Conservation (phyloP, 805 yeast genomes). For the Phaffomyces thermotolerans region DNA sequence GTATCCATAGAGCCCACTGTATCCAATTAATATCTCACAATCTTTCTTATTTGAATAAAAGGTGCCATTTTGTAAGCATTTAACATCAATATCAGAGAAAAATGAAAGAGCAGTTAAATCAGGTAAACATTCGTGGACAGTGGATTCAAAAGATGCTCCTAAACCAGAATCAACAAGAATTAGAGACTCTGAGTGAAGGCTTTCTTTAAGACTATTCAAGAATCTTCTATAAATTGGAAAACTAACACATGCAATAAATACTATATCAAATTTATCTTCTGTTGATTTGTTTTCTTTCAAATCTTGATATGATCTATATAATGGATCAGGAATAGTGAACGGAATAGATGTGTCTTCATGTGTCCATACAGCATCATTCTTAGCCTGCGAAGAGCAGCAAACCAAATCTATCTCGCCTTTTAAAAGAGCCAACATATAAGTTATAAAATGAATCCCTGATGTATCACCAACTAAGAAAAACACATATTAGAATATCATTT, state of each 20-base stretch:
- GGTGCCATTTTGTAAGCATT: background rate
- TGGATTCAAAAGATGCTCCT: constrained; percentile 11
- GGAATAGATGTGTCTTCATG: background rate
- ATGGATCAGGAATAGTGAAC: background rate
- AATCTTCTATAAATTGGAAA: constrained; percentile 4
- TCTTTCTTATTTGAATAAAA: background rate
- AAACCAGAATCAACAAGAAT: constrained; percentile 12
- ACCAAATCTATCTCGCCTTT: background rate
- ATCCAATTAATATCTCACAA: constrained; percentile 1
- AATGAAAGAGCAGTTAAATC: constrained; percentile 2
- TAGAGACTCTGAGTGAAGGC: constrained; percentile 1
- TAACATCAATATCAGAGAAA: constrained; percentile 5
- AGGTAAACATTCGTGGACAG: constrained; percentile 6
- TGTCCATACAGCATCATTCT: background rate
- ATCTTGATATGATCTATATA: background rate
- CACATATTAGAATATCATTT: background rate
- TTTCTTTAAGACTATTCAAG: background rate
- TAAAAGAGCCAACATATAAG: constrained; percentile 1
- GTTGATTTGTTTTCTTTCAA: background rate
- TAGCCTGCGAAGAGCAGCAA: background rate
- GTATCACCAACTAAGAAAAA: constrained; percentile 8
- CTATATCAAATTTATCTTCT: constrained; percentile 5
- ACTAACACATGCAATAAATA: constrained; percentile 10
- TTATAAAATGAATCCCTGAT: constrained; percentile 1
- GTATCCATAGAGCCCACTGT: background rate